phyloP scores from a whole-genome alignment of 2,329 filamentous ascomycete genomes.

The Chrysoporthe puriensis region DNA sequence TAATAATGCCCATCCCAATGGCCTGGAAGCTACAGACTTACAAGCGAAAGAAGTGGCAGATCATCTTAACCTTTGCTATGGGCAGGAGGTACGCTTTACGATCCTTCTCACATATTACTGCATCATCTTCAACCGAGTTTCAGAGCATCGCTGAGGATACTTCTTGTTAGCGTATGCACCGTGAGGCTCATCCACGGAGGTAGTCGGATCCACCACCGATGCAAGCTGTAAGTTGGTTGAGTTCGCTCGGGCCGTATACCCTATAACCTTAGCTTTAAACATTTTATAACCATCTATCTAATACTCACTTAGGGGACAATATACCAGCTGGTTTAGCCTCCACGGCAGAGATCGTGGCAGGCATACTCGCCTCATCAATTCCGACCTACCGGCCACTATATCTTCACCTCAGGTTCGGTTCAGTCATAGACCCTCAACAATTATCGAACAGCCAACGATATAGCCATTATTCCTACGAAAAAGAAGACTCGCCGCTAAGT shows the following conservation, averaged over 20 bases:
- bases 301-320: constrained; percentile 14
- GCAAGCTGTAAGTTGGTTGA: constrained; percentile 18
- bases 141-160: not conserved
- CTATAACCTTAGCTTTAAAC: too few species aligned
- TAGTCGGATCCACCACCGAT: constrained; percentile 25
- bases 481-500: too few species aligned
- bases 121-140: too few species aligned
- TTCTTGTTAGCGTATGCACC: constrained; percentile 25
- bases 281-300: too few species aligned
- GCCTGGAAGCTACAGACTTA: constrained; percentile 26
- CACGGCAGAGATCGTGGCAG: constrained; percentile 25
- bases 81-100: constrained; percentile 18
- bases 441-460: too few species aligned
- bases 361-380: constrained; percentile 30
- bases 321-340: constrained; percentile 26
- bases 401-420: too few species aligned
- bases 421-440: too few species aligned
- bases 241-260: too few species aligned
- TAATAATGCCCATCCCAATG: constrained; percentile 27
- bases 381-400: constrained; percentile 30
- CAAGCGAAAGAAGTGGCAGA: constrained; percentile 15
- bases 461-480: too few species aligned
- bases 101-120: too few species aligned
- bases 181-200: constrained; percentile 26
- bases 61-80: constrained; percentile 26